A percentile compares a stretch with the other conserved stretches of the same genome.
Conservation (phyloP, 441 rosid species). For the Rhodomyrtus psidioides region DNA sequence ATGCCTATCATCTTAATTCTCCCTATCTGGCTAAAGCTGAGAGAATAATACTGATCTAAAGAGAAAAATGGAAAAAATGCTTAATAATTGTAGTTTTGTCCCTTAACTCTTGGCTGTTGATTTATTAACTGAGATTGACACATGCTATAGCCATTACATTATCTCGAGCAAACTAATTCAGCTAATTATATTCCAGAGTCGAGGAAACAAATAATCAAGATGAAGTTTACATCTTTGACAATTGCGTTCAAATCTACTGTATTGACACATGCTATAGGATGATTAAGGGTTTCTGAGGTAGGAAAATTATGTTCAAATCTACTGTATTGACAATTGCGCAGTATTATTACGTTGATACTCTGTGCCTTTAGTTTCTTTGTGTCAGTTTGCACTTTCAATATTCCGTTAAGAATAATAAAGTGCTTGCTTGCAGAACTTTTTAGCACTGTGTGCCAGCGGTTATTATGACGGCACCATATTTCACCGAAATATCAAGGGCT, state of each 20-base stretch:
- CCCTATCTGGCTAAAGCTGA: neutral
- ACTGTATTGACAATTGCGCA: neutral
- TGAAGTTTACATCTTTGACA: neutral
- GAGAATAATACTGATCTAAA: neutral
- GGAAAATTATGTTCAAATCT: neutral
- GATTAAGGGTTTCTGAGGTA: neutral
- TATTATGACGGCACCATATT: conserved; percentile 85
- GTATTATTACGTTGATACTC: neutral
- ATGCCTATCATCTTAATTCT: neutral
- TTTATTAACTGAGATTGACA: neutral
- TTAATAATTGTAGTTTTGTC: neutral
- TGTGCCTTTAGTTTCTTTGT: neutral
- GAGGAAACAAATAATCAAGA: neutral
- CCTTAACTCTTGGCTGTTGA: neutral
- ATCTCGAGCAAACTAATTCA: neutral
- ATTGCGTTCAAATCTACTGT: no score
- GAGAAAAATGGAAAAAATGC: neutral
- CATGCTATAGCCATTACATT: neutral
- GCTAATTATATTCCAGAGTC: neutral
- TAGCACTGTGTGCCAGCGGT: conserved; percentile 89
- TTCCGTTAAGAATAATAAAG: neutral
- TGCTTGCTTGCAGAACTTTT: conserved; percentile 55
- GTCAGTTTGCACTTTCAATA: neutral
- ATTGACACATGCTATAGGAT: no score
- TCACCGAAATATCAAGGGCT: conserved; percentile 90